Percentiles rank a stretch among this genome's conserved stretches.
Conservation (phyloP, 306 rosid genomes). For the Senna tora region DNA sequence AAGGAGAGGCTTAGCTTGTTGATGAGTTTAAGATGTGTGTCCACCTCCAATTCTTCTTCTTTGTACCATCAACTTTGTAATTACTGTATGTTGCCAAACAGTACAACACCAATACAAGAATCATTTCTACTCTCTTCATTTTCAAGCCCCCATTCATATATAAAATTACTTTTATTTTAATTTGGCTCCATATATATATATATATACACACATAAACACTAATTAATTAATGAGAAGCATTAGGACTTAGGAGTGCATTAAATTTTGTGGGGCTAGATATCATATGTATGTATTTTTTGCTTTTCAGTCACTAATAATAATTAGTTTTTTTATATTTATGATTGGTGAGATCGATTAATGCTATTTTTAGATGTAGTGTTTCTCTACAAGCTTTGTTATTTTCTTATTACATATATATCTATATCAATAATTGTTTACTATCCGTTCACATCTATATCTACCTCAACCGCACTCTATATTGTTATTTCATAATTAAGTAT, state of each 20-base stretch:
- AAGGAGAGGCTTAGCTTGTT: conserved; percentile 37
- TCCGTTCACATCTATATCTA: background rate
- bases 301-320: no score
- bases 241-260: background rate
- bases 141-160: background rate
- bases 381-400: no score
- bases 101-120: background rate
- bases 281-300: no score
- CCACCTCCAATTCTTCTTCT: conserved; percentile 36
- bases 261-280: no score
- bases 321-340: no score
- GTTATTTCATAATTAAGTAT: no score
- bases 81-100: background rate
- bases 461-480: background rate
- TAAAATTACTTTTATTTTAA: background rate
- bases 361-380: no score
- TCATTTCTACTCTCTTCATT: conserved; percentile 4
- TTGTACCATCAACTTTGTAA: background rate
- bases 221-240: no score
- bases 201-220: no score
- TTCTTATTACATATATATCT: background rate
- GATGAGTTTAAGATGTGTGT: conserved; percentile 19
- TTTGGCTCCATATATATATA: background rate
- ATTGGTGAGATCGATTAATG: no score
- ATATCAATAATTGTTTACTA: background rate